Evolutionary conservation across 2,329 filamentous ascomycete species (phyloP).

Genomic region (Colletotrichum cordylinicola): DNA sequence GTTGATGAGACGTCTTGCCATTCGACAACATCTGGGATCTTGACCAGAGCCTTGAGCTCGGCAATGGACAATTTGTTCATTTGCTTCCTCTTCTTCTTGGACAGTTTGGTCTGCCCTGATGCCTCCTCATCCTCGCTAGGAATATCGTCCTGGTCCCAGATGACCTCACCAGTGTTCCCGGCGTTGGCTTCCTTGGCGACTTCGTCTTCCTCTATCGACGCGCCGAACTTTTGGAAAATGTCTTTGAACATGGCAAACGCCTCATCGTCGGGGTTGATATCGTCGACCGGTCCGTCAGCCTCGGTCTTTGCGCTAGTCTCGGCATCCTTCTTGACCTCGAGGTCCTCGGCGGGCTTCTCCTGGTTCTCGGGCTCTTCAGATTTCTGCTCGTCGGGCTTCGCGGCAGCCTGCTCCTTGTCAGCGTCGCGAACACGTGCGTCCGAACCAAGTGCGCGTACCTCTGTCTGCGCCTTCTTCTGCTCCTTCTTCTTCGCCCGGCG

Average conservation of each 20-base stretch:
- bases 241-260: constrained; percentile 84
- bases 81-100: constrained; percentile 94
- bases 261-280: constrained; percentile 76
- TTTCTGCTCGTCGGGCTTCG: constrained; percentile 31
- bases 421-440: neutral
- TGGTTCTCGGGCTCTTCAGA: constrained; percentile 27
- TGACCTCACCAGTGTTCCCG: constrained; percentile 83
- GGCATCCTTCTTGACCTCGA: constrained; percentile 48
- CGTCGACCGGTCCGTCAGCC: constrained; percentile 58
- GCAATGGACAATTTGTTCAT: constrained; percentile 92
- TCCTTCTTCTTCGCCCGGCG: constrained; percentile 94
- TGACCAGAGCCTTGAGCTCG: constrained; percentile 90
- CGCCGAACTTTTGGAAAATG: constrained; percentile 81
- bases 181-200: constrained; percentile 68
- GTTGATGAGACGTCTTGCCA: constrained; percentile 95
- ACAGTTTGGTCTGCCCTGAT: constrained; percentile 71
- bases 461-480: constrained; percentile 72
- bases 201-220: constrained; percentile 66
- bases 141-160: constrained; percentile 84
- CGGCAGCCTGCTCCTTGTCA: neutral
- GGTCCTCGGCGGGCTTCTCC: constrained; percentile 36
- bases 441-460: constrained; percentile 42
- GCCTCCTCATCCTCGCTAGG: constrained; percentile 82
- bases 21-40: constrained; percentile 92
- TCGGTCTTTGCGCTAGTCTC: constrained; percentile 39